Base-by-base conservation (phyloP, 441 rosid species). In the Mallotus repandus region DNA sequence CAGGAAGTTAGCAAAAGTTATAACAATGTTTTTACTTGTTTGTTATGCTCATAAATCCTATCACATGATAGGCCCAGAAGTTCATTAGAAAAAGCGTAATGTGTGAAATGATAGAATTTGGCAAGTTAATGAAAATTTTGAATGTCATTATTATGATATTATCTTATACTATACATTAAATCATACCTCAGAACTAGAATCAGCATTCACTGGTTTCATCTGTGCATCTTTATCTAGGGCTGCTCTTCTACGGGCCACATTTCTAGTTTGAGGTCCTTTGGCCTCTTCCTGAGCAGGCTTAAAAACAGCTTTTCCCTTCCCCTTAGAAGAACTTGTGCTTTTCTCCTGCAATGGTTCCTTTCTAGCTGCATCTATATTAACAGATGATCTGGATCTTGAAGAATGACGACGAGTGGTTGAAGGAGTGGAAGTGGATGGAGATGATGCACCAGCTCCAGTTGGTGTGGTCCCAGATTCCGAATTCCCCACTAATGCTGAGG, bases 231-330 rank as follows among this genome's bases (percentile, higher is more conserved):
- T 91, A 80, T 91, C 99, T 58, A 86, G 75, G 57, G 83, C 88
- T 43, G 97, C 97, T 81, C 88, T 91, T 87, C 94, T 92, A 69
- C 92, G 97, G 82, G 91, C 68, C 71, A 92, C 89, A 85, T 88
- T 97, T 86, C 99, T 92, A 55, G 99, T 97, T 85, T 92, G 97
- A 75, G 99, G 99, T 73, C 97, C 97, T 82, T 88, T 89, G 22
- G 82, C 80, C 74, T 89, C 99, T 68, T 85, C 94, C 64, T 81
- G 98, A 63, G 87, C 82, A 67, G 90, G 83, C 85, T 91, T 97
- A 86, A 94, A 76, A 79, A 97, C 97, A 77, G 97, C 97, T 86
- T 94, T 97, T 73, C 99, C 99, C 86, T 96, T 96, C 56, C 95
- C 99, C 84, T 92, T 96, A 0, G 96, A 92, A 56, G 96, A 85